phyloP scores from a whole-genome alignment of 164 flowering plant genomes.

The Tetrastigma voinierianum region DNA sequence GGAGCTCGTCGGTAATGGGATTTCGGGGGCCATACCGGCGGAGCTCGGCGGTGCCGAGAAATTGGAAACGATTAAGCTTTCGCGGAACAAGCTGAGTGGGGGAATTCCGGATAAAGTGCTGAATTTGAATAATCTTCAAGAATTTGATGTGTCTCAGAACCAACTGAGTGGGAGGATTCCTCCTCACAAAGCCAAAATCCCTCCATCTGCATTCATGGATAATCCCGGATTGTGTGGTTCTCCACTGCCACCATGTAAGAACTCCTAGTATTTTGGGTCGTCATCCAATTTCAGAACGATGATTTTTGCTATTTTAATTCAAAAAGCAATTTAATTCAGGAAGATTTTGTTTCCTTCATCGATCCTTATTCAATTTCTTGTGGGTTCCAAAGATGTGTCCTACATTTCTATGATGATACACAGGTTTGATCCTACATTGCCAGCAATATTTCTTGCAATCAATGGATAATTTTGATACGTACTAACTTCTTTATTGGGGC shows the following conservation, averaged over 20 bases:
- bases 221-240: slow-evolving; percentile 78
- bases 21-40: slow-evolving; percentile 43
- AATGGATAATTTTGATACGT: too few species aligned
- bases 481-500: too few species aligned
- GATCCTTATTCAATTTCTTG: too few species aligned
- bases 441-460: too few species aligned
- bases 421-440: too few species aligned
- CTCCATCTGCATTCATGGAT: slow-evolving; percentile 41
- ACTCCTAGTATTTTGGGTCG: neutral
- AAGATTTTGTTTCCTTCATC: too few species aligned
- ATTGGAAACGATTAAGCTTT: slow-evolving; percentile 35
- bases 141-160: slow-evolving; percentile 54
- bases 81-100: slow-evolving; percentile 49
- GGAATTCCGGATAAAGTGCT: slow-evolving; percentile 45
- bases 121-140: slow-evolving; percentile 32
- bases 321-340: too few species aligned
- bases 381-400: too few species aligned
- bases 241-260: slow-evolving; percentile 69
- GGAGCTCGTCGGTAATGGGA: slow-evolving; percentile 28
- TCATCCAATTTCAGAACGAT: too few species aligned
- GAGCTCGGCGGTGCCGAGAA: slow-evolving; percentile 37
- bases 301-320: too few species aligned
- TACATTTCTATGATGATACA: too few species aligned
- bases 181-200: slow-evolving; percentile 35
- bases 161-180: slow-evolving; percentile 49